Evolutionary conservation across 2,329 filamentous ascomycete species (phyloP).

Genomic region (Colletotrichum kahawae): DNA sequence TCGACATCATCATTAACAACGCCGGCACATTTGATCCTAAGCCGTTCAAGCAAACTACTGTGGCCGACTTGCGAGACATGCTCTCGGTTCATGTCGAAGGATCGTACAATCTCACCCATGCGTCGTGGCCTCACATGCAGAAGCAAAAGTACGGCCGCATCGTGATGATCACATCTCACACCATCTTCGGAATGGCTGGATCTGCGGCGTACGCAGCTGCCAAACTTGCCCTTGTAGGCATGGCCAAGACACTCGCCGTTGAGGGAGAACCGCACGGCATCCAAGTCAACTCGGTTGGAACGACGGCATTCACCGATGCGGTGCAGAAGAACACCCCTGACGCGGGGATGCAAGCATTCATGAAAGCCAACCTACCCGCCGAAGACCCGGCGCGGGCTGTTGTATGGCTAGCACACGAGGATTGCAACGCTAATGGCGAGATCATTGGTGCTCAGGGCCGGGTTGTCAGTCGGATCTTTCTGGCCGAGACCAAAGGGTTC

Average conservation of each 20-base stretch:
- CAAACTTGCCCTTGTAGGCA: neutral
- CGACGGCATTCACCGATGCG: neutral
- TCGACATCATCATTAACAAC: slow-evolving; percentile 5
- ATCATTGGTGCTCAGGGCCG: neutral
- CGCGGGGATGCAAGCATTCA: neutral
- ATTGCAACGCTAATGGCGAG: neutral
- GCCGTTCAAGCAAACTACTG: neutral
- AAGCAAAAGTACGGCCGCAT: neutral
- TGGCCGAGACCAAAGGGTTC: neutral
- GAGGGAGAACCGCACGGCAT: neutral
- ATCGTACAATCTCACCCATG: neutral
- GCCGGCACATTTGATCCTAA: neutral
- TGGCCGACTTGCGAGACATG: neutral
- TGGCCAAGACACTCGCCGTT: neutral
- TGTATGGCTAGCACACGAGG: neutral
- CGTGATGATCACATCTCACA: neutral
- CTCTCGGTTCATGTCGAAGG: neutral
- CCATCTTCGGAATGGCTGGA: neutral
- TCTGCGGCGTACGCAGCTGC: neutral
- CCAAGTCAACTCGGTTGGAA: neutral
- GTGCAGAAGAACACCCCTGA: neutral
- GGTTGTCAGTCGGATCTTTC: neutral
- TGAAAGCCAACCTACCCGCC: neutral
- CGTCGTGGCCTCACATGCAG: neutral
- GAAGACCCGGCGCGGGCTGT: neutral